Conservation (phyloP, 371 early-diverging fungal species). For the Lichtheimia corymbifera region DNA sequence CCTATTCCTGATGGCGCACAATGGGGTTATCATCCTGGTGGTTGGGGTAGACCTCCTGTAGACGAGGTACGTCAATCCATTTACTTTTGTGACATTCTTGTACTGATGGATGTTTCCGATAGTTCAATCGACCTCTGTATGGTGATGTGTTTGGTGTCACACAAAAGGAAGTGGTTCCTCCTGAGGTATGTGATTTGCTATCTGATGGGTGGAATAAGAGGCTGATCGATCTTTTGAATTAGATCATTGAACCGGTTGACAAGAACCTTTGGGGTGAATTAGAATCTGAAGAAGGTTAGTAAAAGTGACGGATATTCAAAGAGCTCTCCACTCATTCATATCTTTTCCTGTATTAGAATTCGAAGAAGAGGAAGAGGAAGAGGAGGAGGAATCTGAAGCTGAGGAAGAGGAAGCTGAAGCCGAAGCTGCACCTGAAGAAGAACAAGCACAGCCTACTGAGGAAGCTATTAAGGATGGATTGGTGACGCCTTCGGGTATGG, state of each 20-base stretch:
- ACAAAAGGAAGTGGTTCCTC: conserved; percentile 44
- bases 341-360: conserved; percentile 8
- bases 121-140: conserved; percentile 89
- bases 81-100: not conserved
- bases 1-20: conserved; percentile 98
- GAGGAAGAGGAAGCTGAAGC: conserved; percentile 58
- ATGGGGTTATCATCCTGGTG: conserved; percentile 98
- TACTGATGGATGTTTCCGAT: not conserved
- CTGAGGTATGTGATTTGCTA: conserved; percentile 21
- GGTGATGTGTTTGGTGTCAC: conserved; percentile 92
- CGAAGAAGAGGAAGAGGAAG: conserved; percentile 61
- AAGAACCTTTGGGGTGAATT: conserved; percentile 83
- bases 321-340: not conserved
- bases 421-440: conserved; percentile 43
- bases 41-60: conserved; percentile 98
- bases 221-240: not conserved
- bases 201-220: too few species aligned
- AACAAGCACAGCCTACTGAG: conserved; percentile 28
- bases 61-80: conserved; percentile 66
- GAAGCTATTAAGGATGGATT: conserved; percentile 66
- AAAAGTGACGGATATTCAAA: not conserved
- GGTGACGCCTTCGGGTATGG: conserved; percentile 87
- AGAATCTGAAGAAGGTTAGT: conserved; percentile 59
- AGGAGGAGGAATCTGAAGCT: conserved; percentile 65
- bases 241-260: conserved; percentile 73